Conservation (phyloP, 108 stramenopile genomes). For the Cylindrotheca fusiformis region DNA sequence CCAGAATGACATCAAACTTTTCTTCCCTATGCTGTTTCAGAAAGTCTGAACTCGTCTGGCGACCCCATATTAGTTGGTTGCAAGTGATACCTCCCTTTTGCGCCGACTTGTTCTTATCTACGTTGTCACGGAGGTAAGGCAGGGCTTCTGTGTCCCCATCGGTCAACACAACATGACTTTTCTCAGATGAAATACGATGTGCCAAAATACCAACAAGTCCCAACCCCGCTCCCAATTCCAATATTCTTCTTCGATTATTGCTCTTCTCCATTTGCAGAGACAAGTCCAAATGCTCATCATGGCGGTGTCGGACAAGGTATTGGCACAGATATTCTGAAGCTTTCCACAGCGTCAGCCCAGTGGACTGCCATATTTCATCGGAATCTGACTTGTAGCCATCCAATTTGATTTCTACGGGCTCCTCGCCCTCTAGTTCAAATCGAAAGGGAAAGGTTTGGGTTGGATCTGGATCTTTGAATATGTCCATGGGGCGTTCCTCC, state of each 20-base stretch:
- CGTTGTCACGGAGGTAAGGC: slow-evolving; percentile 49
- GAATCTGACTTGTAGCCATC: slow-evolving; percentile 47
- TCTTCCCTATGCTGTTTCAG: slow-evolving; percentile 3
- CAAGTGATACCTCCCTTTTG: slow-evolving; percentile 1
- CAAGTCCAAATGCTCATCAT: background rate
- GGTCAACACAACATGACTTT: slow-evolving; percentile 32
- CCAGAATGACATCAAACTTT: slow-evolving; percentile 56
- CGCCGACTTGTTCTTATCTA: slow-evolving; percentile 11
- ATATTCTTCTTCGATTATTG: background rate
- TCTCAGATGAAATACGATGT: slow-evolving; percentile 26
- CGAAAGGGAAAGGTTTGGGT: slow-evolving; percentile 7
- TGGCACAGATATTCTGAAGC: slow-evolving; percentile 63
- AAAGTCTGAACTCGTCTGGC: slow-evolving; percentile 15
- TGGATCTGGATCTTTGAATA: slow-evolving; percentile 15
- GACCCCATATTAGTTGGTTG: slow-evolving; percentile 78
- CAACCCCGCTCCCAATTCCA: slow-evolving; percentile 37
- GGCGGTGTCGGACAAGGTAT: slow-evolving; percentile 49
- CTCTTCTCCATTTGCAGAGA: background rate
- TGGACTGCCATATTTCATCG: slow-evolving; percentile 68
- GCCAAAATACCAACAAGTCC: slow-evolving; percentile 56
- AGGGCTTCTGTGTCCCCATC: slow-evolving; percentile 61
- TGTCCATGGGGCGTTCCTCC: slow-evolving; percentile 12
- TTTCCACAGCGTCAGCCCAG: slow-evolving; percentile 77
- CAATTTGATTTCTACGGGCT: background rate
- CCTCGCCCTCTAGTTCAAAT: background rate